Evolutionary conservation across 345 rosid species (phyloP), one percentile per base, ranked within the genome.

Genomic region (Citrus mangshanensis): DNA sequence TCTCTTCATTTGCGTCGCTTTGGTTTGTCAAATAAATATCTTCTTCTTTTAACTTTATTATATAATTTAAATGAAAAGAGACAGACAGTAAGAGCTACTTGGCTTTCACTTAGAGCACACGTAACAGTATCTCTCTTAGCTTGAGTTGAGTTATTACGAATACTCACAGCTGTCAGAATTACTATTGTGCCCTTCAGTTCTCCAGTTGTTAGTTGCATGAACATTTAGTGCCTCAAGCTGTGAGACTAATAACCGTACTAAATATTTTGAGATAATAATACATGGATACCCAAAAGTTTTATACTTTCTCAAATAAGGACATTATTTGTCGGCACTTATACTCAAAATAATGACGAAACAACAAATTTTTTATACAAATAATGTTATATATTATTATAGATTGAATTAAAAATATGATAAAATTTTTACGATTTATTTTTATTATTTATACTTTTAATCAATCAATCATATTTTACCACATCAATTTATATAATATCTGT

Each of bases 51-150:
- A 46, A 54, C 58, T 54, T 54, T 54, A 18, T 54, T 16, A 54
- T 6, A 18, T 54, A 54, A 54, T 54, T 49, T 65, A 74, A 64
- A 79, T 60, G 67, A 64, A 60, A 63, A 10, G 54, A 67, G 42
- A 28, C 19, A 24, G 30, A 25, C n/a, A 38, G 67, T 72, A 69
- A 64, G 83, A 74, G 77, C 64, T 65, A 18, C 56, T 77, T 54
- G 73, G 70, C 81, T 88, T 70, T 89, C 88, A 91, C 98, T 93
- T 95, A 76, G 90, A 75, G 88, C 91, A 77, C 92, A 95, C 96
- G 98, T 88, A 87, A 95, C 65, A 70, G 82, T 69, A 12, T 35
- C 18, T 30, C 25, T 25, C 22, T 72, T 30, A 19, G 9, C 42
- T 64, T 28, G 34, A 32, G 61, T n/a, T 28, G 65, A 74, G 64